Conservation (phyloP, 2,329 filamentous ascomycete species). For the Madurella fahalii region DNA sequence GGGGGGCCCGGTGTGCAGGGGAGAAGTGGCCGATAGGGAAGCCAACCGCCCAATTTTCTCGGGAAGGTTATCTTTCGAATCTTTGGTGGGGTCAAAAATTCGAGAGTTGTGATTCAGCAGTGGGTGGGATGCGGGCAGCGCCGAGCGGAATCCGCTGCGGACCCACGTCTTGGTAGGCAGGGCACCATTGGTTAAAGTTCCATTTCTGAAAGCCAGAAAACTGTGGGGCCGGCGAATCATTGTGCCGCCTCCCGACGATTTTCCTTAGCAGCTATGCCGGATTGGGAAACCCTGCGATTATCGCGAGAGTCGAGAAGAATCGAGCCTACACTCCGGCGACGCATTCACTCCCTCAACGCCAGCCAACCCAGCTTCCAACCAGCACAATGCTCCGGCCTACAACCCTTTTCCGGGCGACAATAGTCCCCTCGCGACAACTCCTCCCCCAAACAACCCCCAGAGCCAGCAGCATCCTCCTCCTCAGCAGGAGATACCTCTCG, state of each 20-base stretch:
- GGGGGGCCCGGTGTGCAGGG: conserved; percentile 11
- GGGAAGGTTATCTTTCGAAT: conserved; percentile 21
- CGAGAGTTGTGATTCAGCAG: conserved; percentile 20
- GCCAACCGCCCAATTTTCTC: conserved; percentile 25
- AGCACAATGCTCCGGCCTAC: conserved; percentile 20
- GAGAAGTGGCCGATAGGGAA: conserved; percentile 8
- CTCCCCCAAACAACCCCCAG: neutral
- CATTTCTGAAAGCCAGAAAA: neutral
- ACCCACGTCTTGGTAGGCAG: too few species aligned
- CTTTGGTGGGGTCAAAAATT: conserved; percentile 31
- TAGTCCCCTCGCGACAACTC: conserved; percentile 6
- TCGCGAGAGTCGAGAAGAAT: conserved; percentile 6
- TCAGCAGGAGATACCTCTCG: conserved; percentile 6
- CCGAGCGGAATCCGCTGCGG: neutral
- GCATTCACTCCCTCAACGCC: too few species aligned
- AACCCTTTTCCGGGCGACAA: conserved; percentile 10
- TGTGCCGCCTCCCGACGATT: conserved; percentile 16
- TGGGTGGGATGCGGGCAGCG: conserved; percentile 9
- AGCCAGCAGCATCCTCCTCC: neutral
- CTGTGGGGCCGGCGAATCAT: conserved; percentile 19
- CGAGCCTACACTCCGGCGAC: neutral
- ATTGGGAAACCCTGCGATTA: conserved; percentile 12
- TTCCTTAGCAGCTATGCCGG: neutral
- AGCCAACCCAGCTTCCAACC: neutral
- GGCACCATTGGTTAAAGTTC: conserved; percentile 1